Evolutionary conservation across 2,329 filamentous ascomycete species (phyloP), one percentile per base, ranked within the genome.

Genomic region (Nannizzia gypsea): DNA sequence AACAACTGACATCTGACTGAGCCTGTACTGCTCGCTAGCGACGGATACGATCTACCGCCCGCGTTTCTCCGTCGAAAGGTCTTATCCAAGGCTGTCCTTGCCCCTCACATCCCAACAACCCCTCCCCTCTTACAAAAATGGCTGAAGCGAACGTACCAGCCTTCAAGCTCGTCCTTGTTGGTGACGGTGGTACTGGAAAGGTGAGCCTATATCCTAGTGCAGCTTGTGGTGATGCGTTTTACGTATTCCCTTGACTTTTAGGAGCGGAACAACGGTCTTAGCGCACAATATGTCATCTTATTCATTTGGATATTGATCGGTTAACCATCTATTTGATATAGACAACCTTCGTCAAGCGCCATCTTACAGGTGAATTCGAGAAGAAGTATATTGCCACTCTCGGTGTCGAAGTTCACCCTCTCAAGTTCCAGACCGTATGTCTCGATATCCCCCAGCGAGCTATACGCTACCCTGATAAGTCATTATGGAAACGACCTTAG

Each of bases 361-460:
- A 99, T 81, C 85, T 97, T 85, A 99, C 93, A 74, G 93, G 93
- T 77, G 93, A 99, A 78, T 99, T 99, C 76, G 93, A 99, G 82
- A 99, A 99, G 88, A 99, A 97, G 83, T 99, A 99, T 82, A 97
- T 99, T 78, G 93, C 93, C 72, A 99, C 93, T 63, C 89, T 99
- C 67, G 93, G 93, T 87, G 93, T 99, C 76, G 93, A 99, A 78
- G 93, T 99, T 68, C 93, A 99, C 83, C 93, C 93, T 76, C 89
- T 99, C 67, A 88, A 86, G 72, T 99, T 99, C 86, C 90, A 86
- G 72, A 97, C 92, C 76, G 91, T 97, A 90, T 81, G 90, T 82
- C 22, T 24, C 46, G 4, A 11, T 26, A 9, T 13, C 48, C 57
- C 15, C 8, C 28, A n/a, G 6, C 9, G 58, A 60, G 59, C 34